These are phyloP conservation scores for Diaporthe nobilis DNA, from an alignment of 2,329 filamentous ascomycete genomes.

Conservation along the genomic window DNA sequence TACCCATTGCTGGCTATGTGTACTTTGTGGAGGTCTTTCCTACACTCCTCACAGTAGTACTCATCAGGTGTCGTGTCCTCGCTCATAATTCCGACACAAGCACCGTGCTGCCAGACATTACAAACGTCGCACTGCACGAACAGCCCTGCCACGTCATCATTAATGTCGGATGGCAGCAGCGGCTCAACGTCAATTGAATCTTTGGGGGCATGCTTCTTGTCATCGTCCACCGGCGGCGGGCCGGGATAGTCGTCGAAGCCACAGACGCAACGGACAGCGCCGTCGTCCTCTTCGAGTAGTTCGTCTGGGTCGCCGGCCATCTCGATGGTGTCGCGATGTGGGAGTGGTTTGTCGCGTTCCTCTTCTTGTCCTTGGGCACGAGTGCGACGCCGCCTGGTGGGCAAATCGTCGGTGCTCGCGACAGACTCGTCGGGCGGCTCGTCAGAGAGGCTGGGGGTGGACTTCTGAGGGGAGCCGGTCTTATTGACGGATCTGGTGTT, in stretches of 20 bases:
- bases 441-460: conserved; percentile 81
- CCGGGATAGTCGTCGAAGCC: conserved; percentile 96
- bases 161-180: conserved; percentile 71
- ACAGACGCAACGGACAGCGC: conserved; percentile 95
- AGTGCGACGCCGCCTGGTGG: conserved; percentile 82
- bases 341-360: conserved; percentile 63
- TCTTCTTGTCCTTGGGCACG: conserved; percentile 74
- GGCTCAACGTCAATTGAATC: conserved; percentile 70
- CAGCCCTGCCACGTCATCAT: conserved; percentile 92
- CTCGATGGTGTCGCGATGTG: conserved; percentile 59
- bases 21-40: conserved; percentile 90
- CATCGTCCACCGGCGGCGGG: conserved; percentile 74
- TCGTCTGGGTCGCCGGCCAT: conserved; percentile 77
- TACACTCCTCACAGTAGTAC: conserved; percentile 97
- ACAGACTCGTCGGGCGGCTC: conserved; percentile 75
- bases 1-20: conserved; percentile 88
- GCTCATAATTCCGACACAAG: conserved; percentile 96
- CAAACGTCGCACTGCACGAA: conserved; percentile 99
- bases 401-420: conserved; percentile 71
- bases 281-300: conserved; percentile 83
- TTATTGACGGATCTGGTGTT: conserved; percentile 81
- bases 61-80: conserved; percentile 94
- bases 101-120: conserved; percentile 99
- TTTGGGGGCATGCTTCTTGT: conserved; percentile 65
- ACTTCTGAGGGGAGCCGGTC: conserved; percentile 80